These are phyloP conservation scores for Geum urbanum DNA, from an alignment of 306 rosid species.

Conservation along the genomic window DNA sequence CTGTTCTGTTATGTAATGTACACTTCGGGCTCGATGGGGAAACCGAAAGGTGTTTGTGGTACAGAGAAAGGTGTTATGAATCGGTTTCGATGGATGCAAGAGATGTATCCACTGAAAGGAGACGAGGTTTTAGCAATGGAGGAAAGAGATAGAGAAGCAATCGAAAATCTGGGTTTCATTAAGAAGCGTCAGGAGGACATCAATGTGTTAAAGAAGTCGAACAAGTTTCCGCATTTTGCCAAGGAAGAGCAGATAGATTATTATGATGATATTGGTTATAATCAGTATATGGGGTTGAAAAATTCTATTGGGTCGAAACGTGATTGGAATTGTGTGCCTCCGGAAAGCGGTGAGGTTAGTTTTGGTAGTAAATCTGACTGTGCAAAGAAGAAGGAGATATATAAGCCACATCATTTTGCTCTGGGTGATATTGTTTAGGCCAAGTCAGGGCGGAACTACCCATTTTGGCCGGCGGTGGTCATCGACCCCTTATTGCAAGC, in stretches of 20 bases:
- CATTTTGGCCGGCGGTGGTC: slow-evolving; percentile 95
- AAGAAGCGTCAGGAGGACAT: slow-evolving; percentile 33
- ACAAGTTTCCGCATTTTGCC: slow-evolving; percentile 23
- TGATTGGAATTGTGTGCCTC: slow-evolving; percentile 20
- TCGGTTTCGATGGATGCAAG: slow-evolving; percentile 88
- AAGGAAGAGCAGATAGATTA: slow-evolving; percentile 27
- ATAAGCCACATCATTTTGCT: slow-evolving; percentile 75
- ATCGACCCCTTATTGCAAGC: slow-evolving; percentile 87
- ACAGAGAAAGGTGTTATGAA: slow-evolving; percentile 80
- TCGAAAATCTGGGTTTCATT: slow-evolving; percentile 24
- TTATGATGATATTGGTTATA: slow-evolving; percentile 20
- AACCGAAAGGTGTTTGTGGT: slow-evolving; percentile 88
- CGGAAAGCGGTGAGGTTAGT: slow-evolving; percentile 28
- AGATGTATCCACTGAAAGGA: slow-evolving; percentile 53
- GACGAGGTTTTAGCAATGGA: slow-evolving; percentile 30
- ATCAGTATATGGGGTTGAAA: slow-evolving; percentile 20
- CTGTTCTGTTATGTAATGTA: slow-evolving; percentile 76
- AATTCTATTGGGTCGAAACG: slow-evolving; percentile 12
- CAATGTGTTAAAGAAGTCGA: slow-evolving; percentile 27
- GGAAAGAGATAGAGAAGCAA: slow-evolving; percentile 22
- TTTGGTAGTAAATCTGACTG: slow-evolving; percentile 30
- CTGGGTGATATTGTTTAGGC: slow-evolving; percentile 97
- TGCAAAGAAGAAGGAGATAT: slow-evolving; percentile 53
- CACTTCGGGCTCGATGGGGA: slow-evolving; percentile 94
- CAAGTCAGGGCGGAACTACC: slow-evolving; percentile 85